Base-by-base conservation (phyloP, 192 early-diverging fungal genomes). In the Rhizoclosmatium globosum region DNA sequence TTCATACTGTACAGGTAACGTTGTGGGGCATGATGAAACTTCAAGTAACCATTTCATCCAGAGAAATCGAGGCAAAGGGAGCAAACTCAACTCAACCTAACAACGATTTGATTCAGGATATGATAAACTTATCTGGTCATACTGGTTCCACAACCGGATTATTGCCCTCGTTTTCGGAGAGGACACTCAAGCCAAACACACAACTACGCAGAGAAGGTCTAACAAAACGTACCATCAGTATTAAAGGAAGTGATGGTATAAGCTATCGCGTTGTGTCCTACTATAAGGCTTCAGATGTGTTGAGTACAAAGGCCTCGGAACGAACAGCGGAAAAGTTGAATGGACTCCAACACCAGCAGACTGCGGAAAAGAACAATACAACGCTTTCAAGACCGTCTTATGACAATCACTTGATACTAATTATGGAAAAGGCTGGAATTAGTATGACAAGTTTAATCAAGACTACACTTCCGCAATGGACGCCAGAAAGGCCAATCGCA, bases 1-100 rank as follows among this genome's bases (percentile, higher is more conserved):
- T 68, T 68, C 31, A 17, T 68, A 6, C 31, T 68, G 42, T 68
- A 68, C 47, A 23, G 67, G 67, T 68, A 31, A 64, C 19, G 7
- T 38, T 11, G 7, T 7, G 31, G 11, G 53, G 53, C 53, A 21
- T 11, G 61, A 64, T 64, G 15, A 38, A 0, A 9, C 31, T 38
- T 23, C 19, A 31, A 38, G 19, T 23, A n/a, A 21, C 61, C 13
- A 11, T 9, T 64, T 31, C 61, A 21, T 31, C 7, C 61, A 64
- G 61, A 13, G 19, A 64, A 31, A 64, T 64, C 23, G 61, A 64
- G 31, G 7, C 9, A 13, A 64, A 64, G 1, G 38, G 7, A 9
- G 17, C n/a, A 13, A 38, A 17, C 1, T 0, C 13, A 64, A 13
- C 61, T 31, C 13, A 64, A n/a, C 61, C 61, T 21, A 31, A 64